A percentile compares a stretch with the other conserved stretches of the same genome.
phyloP scores from a whole-genome alignment of 2,329 filamentous ascomycete genomes.

The Albophoma yamanashiensis region DNA sequence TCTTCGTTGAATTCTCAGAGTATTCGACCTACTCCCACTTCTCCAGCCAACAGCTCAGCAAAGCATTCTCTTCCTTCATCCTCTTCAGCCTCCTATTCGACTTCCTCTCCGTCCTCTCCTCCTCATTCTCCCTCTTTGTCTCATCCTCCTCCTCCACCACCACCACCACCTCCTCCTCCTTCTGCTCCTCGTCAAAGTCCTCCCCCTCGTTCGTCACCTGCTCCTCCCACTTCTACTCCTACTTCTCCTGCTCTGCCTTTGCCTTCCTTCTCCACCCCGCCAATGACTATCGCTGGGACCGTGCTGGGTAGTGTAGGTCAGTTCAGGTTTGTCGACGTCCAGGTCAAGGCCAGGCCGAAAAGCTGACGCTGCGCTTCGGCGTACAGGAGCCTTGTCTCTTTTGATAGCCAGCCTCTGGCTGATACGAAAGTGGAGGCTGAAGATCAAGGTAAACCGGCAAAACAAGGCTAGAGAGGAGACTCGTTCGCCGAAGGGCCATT shows the following conservation, averaged over 20 bases:
- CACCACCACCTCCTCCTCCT: neutral
- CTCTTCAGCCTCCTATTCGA: neutral
- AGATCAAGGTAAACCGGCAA: neutral
- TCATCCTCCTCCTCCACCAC: neutral
- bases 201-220: neutral
- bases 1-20: neutral
- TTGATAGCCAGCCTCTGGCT: constrained; percentile 1
- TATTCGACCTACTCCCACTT: neutral
- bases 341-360: neutral
- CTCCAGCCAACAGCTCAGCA: neutral
- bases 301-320: constrained; percentile 7
- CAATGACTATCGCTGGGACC: constrained; percentile 2
- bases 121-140: neutral
- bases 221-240: neutral
- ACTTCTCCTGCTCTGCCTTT: neutral
- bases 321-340: neutral
- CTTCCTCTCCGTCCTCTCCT: neutral
- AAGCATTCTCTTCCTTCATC: neutral
- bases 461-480: neutral
- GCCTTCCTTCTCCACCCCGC: neutral
- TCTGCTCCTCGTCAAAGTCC: neutral
- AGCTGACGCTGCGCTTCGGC: neutral
- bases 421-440: constrained; percentile 1
- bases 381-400: constrained; percentile 1
- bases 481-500: neutral